These are phyloP conservation scores for Paxillus ammoniavirescens DNA, from an alignment of 768 basidiomycete genomes.

Conservation along the genomic window DNA sequence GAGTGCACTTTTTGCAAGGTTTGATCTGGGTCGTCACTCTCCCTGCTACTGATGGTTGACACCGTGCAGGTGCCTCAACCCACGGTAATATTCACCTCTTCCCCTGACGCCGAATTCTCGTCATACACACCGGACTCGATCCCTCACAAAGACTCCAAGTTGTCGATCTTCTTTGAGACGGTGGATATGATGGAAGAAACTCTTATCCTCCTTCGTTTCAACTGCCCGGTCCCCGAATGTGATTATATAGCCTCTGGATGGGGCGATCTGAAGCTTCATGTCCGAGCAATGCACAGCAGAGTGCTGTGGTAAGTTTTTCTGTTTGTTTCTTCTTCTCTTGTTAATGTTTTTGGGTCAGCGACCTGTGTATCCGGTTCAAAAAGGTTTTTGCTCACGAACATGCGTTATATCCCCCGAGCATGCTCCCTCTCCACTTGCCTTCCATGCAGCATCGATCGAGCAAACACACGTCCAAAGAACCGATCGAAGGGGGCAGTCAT, in stretches of 20 bases:
- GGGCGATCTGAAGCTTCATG: slow-evolving; percentile 86
- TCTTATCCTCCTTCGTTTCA: slow-evolving; percentile 87
- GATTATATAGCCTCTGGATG: slow-evolving; percentile 84
- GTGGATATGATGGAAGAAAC: slow-evolving; percentile 95
- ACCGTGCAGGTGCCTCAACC: slow-evolving; percentile 62
- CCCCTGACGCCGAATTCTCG: slow-evolving; percentile 58
- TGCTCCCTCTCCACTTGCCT: slow-evolving; percentile 74
- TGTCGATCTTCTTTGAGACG: slow-evolving; percentile 84
- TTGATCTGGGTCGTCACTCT: slow-evolving; percentile 12
- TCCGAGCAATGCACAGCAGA: slow-evolving; percentile 69
- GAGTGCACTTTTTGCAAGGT: slow-evolving; percentile 99
- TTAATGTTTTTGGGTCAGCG: slow-evolving; percentile 41
- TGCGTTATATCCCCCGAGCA: slow-evolving; percentile 66
- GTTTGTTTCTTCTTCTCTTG: neutral
- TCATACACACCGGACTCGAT: slow-evolving; percentile 56
- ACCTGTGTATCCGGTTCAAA: slow-evolving; percentile 84
- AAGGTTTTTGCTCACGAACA: slow-evolving; percentile 98
- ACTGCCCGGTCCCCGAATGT: slow-evolving; percentile 85
- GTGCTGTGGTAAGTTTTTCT: slow-evolving; percentile 65
- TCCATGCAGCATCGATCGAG: slow-evolving; percentile 50
- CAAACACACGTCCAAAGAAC: slow-evolving; percentile 47
- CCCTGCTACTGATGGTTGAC: neutral
- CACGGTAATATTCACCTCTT: slow-evolving; percentile 71
- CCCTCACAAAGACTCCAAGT: slow-evolving; percentile 65
- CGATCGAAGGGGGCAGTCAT: slow-evolving; percentile 69